Conservation (phyloP, 805 yeast genomes). For the Saccharomyces jurei region DNA sequence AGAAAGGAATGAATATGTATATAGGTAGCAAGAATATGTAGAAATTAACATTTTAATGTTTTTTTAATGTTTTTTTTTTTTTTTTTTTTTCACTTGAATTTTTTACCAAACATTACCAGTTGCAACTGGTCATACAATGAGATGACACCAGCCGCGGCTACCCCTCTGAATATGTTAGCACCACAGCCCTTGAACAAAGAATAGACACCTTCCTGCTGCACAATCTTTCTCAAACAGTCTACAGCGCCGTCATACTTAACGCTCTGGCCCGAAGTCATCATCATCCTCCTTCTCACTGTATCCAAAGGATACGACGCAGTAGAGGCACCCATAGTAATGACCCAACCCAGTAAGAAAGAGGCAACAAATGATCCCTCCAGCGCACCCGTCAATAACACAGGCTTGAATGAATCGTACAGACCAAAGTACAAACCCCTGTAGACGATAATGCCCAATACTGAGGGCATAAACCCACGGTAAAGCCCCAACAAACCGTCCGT, state of each 20-base stretch:
- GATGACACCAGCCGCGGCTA: constrained; percentile 99
- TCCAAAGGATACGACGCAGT: constrained; percentile 98
- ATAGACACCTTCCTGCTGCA: constrained; percentile 88
- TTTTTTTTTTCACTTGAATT: constrained; percentile 51
- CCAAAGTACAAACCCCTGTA: constrained; percentile 99
- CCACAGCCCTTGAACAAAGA: constrained; percentile 98
- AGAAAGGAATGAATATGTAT: neutral
- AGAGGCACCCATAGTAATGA: constrained; percentile 96
- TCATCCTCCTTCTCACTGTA: constrained; percentile 99
- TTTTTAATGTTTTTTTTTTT: neutral
- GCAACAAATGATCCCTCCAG: constrained; percentile 92
- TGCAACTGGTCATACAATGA: constrained; percentile 96
- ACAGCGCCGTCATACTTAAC: constrained; percentile 92
- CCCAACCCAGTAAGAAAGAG: constrained; percentile 94
- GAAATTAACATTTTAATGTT: neutral
- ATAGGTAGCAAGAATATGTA: neutral
- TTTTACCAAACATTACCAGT: constrained; percentile 91
- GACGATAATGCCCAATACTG: constrained; percentile 93
- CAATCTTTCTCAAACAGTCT: constrained; percentile 86
- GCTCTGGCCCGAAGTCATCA: constrained; percentile 99
- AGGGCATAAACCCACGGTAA: constrained; percentile 98
- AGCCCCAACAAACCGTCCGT: constrained; percentile 97
- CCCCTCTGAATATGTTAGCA: constrained; percentile 99
- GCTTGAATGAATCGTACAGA: constrained; percentile 93
- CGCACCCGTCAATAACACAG: constrained; percentile 87